Conservation (phyloP, 345 rosid genomes). For the Euphorbia lathyris region DNA sequence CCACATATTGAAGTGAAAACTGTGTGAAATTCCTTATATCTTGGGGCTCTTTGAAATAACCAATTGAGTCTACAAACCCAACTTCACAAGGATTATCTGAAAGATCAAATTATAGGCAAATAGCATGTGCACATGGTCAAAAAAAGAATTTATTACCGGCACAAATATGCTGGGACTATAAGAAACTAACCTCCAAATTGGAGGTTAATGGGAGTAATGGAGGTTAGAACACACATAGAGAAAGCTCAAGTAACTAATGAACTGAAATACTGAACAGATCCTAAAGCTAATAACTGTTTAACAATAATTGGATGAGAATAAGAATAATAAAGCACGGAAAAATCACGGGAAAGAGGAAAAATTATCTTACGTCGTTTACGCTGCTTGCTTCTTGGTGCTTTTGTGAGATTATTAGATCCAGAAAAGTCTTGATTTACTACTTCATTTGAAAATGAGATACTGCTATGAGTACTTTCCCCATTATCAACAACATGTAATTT, state of each 20-base stretch:
- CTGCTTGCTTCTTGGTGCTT: conserved; percentile 30
- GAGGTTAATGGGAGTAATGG: too few relatives aligned
- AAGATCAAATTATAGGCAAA: conserved; percentile 8
- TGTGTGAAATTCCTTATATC: conserved; percentile 44
- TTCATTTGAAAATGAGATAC: neutral
- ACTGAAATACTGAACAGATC: neutral
- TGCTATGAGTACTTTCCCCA: neutral
- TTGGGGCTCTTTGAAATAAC: conserved; percentile 48
- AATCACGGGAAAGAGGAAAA: conserved; percentile 3
- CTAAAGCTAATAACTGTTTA: neutral
- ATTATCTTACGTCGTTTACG: conserved; percentile 43
- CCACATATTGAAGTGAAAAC: conserved; percentile 58
- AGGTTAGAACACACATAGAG: neutral
- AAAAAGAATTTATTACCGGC: conserved; percentile 1
- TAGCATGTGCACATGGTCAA: conserved; percentile 9
- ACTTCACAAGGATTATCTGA: conserved; percentile 77
- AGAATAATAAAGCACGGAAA: neutral
- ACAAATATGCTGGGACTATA: neutral
- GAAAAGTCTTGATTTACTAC: conserved; percentile 2
- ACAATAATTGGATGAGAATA: neutral
- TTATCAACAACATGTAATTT: conserved; percentile 11
- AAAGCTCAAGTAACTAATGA: neutral
- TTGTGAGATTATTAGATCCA: conserved; percentile 14
- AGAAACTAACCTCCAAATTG: too few relatives aligned
- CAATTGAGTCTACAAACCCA: conserved; percentile 46